These are phyloP conservation scores for Vaucheria bursata DNA, from an alignment of 352 stramenopile genomes.

Conservation along the genomic window DNA sequence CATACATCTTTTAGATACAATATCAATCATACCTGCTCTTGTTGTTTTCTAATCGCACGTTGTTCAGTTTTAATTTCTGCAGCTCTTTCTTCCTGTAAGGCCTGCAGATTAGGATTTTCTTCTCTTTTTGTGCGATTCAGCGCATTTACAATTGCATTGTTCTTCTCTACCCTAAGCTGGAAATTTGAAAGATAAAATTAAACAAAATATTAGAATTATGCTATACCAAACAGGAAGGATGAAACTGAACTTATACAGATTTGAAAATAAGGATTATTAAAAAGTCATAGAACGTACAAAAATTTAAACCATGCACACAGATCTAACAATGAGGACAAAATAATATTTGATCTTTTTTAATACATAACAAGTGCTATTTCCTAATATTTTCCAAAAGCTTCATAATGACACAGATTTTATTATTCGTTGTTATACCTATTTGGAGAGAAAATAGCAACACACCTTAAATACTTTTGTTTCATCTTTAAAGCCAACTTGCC, in stretches of 20 bases:
- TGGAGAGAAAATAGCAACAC: neutral
- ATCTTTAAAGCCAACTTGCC: conserved; percentile 66
- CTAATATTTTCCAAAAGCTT: too few species aligned
- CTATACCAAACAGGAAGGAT: conserved; percentile 12
- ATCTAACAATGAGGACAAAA: too few species aligned
- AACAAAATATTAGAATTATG: conserved; percentile 15
- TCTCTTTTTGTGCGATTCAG: conserved; percentile 69
- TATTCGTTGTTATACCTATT: too few species aligned
- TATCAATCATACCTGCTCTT: conserved; percentile 36
- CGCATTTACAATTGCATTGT: conserved; percentile 70
- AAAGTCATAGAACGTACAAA: too few species aligned
- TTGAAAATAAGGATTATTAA: conserved; percentile 13
- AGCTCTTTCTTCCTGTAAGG: conserved; percentile 40
- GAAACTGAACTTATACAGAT: conserved; percentile 39
- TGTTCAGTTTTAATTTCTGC: conserved; percentile 37
- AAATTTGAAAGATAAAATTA: too few species aligned
- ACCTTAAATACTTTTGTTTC: conserved; percentile 48
- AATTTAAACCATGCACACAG: too few species aligned
- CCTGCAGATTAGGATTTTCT: conserved; percentile 29
- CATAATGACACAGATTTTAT: too few species aligned
- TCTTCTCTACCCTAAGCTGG: conserved; percentile 72
- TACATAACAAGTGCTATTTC: too few species aligned
- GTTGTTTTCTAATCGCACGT: conserved; percentile 34
- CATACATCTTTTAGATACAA: too few species aligned
- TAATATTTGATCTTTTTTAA: too few species aligned